Evolutionary conservation across 257 asterid genomes (phyloP), one percentile per base, ranked within the genome.

Genomic region (Penstemon barbatus): DNA sequence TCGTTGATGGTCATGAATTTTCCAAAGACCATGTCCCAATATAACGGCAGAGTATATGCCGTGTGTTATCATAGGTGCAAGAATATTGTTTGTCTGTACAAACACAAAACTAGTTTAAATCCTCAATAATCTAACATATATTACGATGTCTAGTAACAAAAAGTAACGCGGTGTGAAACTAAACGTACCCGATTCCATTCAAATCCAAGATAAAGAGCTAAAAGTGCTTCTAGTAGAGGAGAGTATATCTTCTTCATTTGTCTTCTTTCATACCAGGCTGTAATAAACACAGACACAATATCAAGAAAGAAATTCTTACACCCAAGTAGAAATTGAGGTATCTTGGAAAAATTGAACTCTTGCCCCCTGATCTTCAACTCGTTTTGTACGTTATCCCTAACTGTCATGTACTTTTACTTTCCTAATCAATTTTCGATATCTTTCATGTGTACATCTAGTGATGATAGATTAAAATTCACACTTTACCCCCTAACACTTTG

Each of bases 231-330:
- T 4, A 93, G 87, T 36, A 93, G 71, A 13, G 97, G 96, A 65
- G 99, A 93, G 74, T 90, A 93, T 64, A 90, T 93, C 92, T 90
- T 93, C 67, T 93, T 93, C 96, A 90, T 84, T 72, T 93, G 95
- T 75, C 97, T 81, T 75, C 91, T 85, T 75, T 90, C 92, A 3
- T 88, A 85, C 98, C 99, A 90, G 55, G 99, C 99, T 93, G 92
- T 78, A 70, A 68, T 43, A 63, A 38, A 13, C 19, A 25, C 2
- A 1, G 33, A 25, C 33, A 25, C 33, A 25, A 25, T 25, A 52
- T 13, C 33, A 12, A 37, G 36, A 37, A 46, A 70, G 3, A 52
- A 25, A 44, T 13, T 63, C 44, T 37, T 55, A 36, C 37, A 63
- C 5, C 33, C 33, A 25, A 41, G 39, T 42, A 37, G 6, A 38